Percentiles rank a stretch among this genome's conserved stretches.
phyloP scores from a whole-genome alignment of 768 basidiomycete genomes.

The Calvatia gigantea region DNA sequence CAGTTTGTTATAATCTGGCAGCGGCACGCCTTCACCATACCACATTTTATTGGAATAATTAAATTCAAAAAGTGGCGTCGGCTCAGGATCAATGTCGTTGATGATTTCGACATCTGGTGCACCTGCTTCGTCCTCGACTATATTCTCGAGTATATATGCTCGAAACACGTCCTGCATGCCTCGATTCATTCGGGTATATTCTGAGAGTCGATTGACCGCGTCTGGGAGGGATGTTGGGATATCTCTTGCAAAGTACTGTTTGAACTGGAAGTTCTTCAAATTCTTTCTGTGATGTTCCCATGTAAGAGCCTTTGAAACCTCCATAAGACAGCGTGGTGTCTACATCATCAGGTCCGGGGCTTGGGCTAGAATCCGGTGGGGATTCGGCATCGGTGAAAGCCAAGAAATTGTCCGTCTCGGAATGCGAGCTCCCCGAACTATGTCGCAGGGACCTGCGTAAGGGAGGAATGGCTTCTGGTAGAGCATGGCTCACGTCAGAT shows the following conservation, averaged over 20 bases:
- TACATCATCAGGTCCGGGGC: conserved; percentile 4
- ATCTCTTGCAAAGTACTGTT: conserved; percentile 38
- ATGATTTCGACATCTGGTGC: conserved; percentile 67
- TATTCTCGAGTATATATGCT: conserved; percentile 61
- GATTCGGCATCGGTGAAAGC: conserved; percentile 7
- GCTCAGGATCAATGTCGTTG: conserved; percentile 65
- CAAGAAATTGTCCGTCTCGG: neutral
- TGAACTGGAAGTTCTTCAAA: conserved; percentile 28
- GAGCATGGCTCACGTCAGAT: neutral
- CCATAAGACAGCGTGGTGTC: conserved; percentile 18
- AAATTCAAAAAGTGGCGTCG: conserved; percentile 83
- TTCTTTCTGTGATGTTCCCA: conserved; percentile 35
- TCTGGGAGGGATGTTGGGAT: conserved; percentile 67
- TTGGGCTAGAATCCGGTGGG: conserved; percentile 9
- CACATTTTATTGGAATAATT: conserved; percentile 83
- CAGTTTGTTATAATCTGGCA: conserved; percentile 55
- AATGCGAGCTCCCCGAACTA: conserved; percentile 5
- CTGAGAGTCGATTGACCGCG: conserved; percentile 52
- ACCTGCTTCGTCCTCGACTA: conserved; percentile 60
- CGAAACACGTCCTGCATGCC: conserved; percentile 56
- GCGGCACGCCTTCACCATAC: conserved; percentile 64
- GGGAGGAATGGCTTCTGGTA: conserved; percentile 6
- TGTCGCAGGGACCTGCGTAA: neutral
- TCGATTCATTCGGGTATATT: conserved; percentile 33
- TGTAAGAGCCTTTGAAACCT: conserved; percentile 32